phyloP scores from a whole-genome alignment of 1,284 basidiomycete species.

The Ceratobasidium sp. region DNA sequence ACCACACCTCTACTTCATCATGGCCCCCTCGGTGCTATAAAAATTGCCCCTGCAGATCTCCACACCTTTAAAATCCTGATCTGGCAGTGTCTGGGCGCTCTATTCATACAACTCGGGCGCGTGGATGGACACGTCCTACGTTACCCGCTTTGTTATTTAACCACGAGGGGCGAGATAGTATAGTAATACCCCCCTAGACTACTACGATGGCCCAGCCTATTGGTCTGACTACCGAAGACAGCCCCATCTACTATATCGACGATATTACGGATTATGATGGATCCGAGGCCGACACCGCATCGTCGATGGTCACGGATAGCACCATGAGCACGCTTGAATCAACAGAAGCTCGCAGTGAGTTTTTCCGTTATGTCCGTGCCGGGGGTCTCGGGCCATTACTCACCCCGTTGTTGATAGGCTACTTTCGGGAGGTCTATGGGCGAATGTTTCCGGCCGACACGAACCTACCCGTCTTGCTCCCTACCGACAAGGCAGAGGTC shows the following conservation, averaged over 20 bases:
- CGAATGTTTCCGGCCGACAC: constrained; percentile 25
- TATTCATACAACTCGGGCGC: too few species aligned
- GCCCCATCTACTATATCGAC: constrained; percentile 21
- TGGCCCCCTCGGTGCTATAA: neutral
- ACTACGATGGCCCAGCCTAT: constrained; percentile 4
- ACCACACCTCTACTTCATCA: neutral
- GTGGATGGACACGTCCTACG: too few species aligned
- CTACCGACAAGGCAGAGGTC: constrained; percentile 5
- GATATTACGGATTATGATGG: constrained; percentile 21
- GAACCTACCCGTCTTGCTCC: constrained; percentile 17
- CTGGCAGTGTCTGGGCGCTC: too few species aligned
- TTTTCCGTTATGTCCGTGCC: neutral
- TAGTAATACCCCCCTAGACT: too few species aligned
- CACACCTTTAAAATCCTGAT: too few species aligned
- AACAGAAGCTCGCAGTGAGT: constrained; percentile 21
- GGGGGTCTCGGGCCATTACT: too few species aligned
- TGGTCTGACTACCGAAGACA: constrained; percentile 10
- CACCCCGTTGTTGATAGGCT: neutral
- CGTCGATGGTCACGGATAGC: constrained; percentile 17
- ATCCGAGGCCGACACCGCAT: constrained; percentile 16
- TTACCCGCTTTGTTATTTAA: too few species aligned
- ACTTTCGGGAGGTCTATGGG: constrained; percentile 21
- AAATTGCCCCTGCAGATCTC: too few species aligned
- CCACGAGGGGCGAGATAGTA: too few species aligned
- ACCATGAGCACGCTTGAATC: constrained; percentile 37